Conservation (phyloP, 768 basidiomycete species). For the Suillus placidus region DNA sequence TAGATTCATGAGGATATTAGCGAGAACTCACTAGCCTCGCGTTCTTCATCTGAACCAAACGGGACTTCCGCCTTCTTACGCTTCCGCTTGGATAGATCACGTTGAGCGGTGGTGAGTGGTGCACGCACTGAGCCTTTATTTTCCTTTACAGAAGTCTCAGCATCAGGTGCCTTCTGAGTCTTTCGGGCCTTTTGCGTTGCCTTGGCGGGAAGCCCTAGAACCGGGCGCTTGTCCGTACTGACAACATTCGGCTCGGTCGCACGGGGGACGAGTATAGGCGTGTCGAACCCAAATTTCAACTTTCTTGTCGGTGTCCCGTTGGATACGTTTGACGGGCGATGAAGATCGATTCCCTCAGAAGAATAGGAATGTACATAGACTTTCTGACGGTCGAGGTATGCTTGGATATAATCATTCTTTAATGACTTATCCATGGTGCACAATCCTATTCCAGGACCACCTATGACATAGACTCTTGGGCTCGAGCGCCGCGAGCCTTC, state of each 20-base stretch:
- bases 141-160: background rate
- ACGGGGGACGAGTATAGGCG: slow-evolving; percentile 59
- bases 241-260: slow-evolving; percentile 16
- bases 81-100: slow-evolving; percentile 25
- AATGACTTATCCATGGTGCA: slow-evolving; percentile 35
- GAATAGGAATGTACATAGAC: slow-evolving; percentile 47
- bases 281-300: slow-evolving; percentile 47
- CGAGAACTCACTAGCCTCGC: slow-evolving; percentile 36
- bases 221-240: background rate
- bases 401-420: slow-evolving; percentile 43
- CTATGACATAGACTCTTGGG: background rate
- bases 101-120: background rate
- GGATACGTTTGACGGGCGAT: slow-evolving; percentile 11
- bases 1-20: background rate
- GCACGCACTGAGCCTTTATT: background rate
- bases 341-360: slow-evolving; percentile 37
- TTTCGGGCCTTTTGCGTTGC: slow-evolving; percentile 11
- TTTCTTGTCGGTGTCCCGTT: slow-evolving; percentile 17
- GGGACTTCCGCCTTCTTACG: slow-evolving; percentile 21
- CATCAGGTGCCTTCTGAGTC: slow-evolving; percentile 8
- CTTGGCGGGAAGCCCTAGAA: background rate
- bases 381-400: slow-evolving; percentile 54
- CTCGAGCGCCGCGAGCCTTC: background rate
- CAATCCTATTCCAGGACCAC: background rate
- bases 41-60: slow-evolving; percentile 37